These are phyloP conservation scores for Kazachstania africana DNA, from an alignment of 805 yeast species.

Conservation along the genomic window DNA sequence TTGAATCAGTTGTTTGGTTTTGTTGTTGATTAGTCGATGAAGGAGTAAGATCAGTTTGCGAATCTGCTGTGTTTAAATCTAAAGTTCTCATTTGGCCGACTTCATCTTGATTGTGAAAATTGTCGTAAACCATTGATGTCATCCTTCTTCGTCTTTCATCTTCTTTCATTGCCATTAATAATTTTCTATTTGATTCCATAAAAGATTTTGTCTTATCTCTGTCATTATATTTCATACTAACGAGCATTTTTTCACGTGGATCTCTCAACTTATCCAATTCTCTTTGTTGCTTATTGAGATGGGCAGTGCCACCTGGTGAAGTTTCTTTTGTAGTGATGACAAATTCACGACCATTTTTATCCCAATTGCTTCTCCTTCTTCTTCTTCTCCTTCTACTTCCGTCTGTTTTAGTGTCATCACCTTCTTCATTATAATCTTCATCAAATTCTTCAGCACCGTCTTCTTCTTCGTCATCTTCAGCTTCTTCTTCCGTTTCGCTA, in stretches of 20 bases:
- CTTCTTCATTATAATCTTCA: slow-evolving; percentile 2
- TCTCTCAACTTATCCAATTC: slow-evolving; percentile 24
- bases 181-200: slow-evolving; percentile 24
- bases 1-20: too few species aligned
- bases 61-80: too few species aligned
- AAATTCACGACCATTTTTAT: background rate
- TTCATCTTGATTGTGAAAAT: too few species aligned
- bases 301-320: slow-evolving; percentile 2
- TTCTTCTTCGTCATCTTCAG: slow-evolving; percentile 3
- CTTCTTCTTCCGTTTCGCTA: background rate
- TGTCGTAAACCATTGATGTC: too few species aligned
- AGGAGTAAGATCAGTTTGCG: too few species aligned
- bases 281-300: slow-evolving; percentile 13
- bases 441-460: slow-evolving; percentile 3
- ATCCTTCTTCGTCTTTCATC: slow-evolving; percentile 24
- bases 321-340: background rate
- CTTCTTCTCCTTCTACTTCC: background rate
- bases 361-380: background rate
- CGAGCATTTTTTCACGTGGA: slow-evolving; percentile 25
- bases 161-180: slow-evolving; percentile 23
- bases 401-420: background rate
- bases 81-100: too few species aligned
- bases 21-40: too few species aligned
- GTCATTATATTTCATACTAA: slow-evolving; percentile 25
- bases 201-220: slow-evolving; percentile 23